Evolutionary conservation across 2,329 filamentous ascomycete genomes (phyloP).

Genomic region (Aspergillus quadrilineatus): DNA sequence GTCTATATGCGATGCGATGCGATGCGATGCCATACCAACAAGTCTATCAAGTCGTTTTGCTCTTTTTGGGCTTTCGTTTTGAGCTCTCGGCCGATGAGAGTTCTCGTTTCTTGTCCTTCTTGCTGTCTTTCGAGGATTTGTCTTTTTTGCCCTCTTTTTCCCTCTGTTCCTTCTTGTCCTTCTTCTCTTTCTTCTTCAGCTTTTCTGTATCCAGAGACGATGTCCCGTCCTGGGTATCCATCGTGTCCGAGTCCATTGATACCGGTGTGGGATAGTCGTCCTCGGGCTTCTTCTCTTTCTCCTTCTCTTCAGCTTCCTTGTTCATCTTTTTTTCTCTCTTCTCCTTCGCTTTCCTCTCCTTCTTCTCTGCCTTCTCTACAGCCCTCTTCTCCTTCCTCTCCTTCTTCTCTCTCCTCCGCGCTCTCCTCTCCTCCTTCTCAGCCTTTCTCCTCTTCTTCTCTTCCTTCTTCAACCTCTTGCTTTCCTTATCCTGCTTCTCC

Average conservation of each 20-base stretch:
- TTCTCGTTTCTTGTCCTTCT: conserved; percentile 29
- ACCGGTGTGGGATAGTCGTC: conserved; percentile 35
- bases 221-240: conserved; percentile 21
- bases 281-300: conserved; percentile 20
- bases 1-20: conserved; percentile 9
- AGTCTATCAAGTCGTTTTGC: conserved; percentile 39
- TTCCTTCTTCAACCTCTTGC: conserved; percentile 33
- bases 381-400: conserved; percentile 16
- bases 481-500: conserved; percentile 8
- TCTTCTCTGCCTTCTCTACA: conserved; percentile 22
- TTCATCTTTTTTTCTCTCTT: conserved; percentile 26
- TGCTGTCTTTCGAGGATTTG: conserved; percentile 23
- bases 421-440: conserved; percentile 40
- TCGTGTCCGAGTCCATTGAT: conserved; percentile 26
- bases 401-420: conserved; percentile 24
- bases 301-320: conserved; percentile 22
- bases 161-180: conserved; percentile 24
- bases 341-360: conserved; percentile 22
- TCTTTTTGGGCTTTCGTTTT: conserved; percentile 51
- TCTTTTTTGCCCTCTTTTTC: conserved; percentile 23
- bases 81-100: conserved; percentile 28
- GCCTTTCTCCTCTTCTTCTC: conserved; percentile 30
- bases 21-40: conserved; percentile 1
- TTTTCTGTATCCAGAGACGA: conserved; percentile 30
- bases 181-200: conserved; percentile 27